phyloP scores from a whole-genome alignment of 1,284 basidiomycete genomes.

The Phellopilus nigrolimitatus region DNA sequence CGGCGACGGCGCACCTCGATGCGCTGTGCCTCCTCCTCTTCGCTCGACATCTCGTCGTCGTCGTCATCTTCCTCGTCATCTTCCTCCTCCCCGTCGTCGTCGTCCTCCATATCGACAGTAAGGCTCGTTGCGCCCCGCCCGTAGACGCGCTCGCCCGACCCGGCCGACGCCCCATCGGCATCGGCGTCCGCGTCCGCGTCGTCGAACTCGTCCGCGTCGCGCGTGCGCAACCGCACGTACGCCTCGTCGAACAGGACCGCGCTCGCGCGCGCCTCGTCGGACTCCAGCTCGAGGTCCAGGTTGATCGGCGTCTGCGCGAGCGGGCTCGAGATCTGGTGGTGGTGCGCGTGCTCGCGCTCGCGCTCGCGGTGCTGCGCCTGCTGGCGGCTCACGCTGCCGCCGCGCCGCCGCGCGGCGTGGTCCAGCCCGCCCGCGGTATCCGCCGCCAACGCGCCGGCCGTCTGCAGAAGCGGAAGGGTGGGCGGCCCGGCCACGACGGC shows the following conservation, averaged over 20 bases:
- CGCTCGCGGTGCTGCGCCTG: neutral
- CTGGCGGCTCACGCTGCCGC: neutral
- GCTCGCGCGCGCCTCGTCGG: neutral
- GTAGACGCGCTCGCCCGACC: constrained; percentile 11
- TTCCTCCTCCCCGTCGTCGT: neutral
- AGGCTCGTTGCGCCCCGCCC: constrained; percentile 10
- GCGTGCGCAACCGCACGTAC: neutral
- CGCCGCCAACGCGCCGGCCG: too few species aligned
- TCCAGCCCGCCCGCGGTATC: too few species aligned
- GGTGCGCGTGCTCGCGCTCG: neutral
- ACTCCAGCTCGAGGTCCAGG: neutral
- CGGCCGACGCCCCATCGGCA: neutral
- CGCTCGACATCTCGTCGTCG: neutral
- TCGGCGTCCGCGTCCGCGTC: constrained; percentile 1
- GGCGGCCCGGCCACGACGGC: neutral
- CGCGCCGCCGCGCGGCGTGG: neutral
- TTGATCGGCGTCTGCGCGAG: constrained; percentile 17
- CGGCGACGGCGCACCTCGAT: constrained; percentile 14
- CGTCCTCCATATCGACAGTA: constrained; percentile 11
- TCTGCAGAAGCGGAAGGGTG: neutral
- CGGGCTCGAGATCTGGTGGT: constrained; percentile 16
- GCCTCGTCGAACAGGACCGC: neutral
- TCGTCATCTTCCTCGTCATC: neutral
- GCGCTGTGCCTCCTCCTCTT: neutral
- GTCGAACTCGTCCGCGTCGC: neutral